Conservation (phyloP, 129 eudicot species). For the Artemisia argyi region DNA sequence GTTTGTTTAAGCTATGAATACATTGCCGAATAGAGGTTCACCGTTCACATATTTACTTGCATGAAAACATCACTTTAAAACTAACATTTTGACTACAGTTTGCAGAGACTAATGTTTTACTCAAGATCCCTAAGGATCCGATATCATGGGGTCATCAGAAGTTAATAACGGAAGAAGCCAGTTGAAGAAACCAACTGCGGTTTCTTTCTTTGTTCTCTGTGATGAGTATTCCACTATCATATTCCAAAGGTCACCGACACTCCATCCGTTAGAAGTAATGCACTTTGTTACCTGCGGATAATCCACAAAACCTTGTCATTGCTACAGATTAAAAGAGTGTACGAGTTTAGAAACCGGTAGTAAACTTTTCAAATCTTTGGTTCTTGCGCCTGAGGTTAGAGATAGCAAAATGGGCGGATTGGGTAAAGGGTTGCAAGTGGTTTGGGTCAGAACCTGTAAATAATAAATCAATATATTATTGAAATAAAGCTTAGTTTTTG, state of each 20-base stretch:
- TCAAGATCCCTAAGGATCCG: slow-evolving; percentile 26
- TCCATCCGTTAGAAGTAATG: slow-evolving; percentile 67
- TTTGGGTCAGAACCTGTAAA: too few relatives aligned
- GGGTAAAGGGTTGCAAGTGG: too few relatives aligned
- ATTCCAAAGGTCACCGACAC: slow-evolving; percentile 80
- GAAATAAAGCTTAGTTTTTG: too few relatives aligned
- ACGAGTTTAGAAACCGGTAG: too few relatives aligned
- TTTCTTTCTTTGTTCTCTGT: slow-evolving; percentile 51
- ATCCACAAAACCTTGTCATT: neutral
- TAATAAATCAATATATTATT: neutral
- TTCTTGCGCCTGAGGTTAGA: too few relatives aligned
- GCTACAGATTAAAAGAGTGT: neutral
- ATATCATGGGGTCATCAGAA: slow-evolving; percentile 47
- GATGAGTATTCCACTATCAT: slow-evolving; percentile 65
- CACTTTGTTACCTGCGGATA: slow-evolving; percentile 53
- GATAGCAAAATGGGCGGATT: neutral
- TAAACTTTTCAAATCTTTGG: too few relatives aligned
- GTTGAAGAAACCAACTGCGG: slow-evolving; percentile 48
- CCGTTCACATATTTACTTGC: too few relatives aligned
- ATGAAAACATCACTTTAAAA: too few relatives aligned
- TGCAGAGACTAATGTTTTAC: neutral
- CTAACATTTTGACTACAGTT: too few relatives aligned
- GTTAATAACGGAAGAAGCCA: slow-evolving; percentile 91
- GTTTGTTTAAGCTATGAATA: too few relatives aligned
- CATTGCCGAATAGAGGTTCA: too few relatives aligned